Evolutionary conservation across 2,329 filamentous ascomycete genomes (phyloP).

Genomic region (Exophiala calicioides): DNA sequence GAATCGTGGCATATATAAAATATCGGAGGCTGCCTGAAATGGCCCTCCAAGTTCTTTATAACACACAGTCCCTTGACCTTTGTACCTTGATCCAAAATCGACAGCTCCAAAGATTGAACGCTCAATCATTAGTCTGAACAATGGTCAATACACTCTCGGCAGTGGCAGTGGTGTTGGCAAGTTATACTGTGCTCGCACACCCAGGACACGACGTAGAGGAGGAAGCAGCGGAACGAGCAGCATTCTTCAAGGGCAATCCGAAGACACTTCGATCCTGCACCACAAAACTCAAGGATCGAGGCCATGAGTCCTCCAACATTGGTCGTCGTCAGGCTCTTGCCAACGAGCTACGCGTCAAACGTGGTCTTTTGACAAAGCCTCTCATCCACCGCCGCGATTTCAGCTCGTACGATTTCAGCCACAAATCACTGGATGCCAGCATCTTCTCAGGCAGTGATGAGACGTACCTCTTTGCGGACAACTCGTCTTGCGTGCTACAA

Average conservation of each 20-base stretch:
- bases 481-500: constrained; percentile 51
- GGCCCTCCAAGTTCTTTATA: too few relatives aligned
- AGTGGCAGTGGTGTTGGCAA: too few relatives aligned
- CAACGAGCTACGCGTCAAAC: constrained; percentile 46
- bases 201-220: constrained; percentile 53
- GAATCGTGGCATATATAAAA: too few relatives aligned
- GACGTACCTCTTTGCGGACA: constrained; percentile 35
- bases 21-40: too few relatives aligned
- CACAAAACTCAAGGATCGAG: constrained; percentile 49
- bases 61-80: too few relatives aligned
- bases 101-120: too few relatives aligned
- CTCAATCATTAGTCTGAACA: too few relatives aligned
- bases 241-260: constrained; percentile 46
- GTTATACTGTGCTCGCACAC: constrained; percentile 40
- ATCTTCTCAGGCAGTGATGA: constrained; percentile 30
- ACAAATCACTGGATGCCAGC: constrained; percentile 36
- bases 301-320: constrained; percentile 47
- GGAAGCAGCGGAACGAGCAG: constrained; percentile 53
- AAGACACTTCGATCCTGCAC: constrained; percentile 51
- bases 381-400: constrained; percentile 40
- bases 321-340: constrained; percentile 48
- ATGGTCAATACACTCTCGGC: too few relatives aligned
- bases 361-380: constrained; percentile 34
- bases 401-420: constrained; percentile 37
- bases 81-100: too few relatives aligned